phyloP scores from a whole-genome alignment of 1,284 basidiomycete genomes.

The Ceratobasidium sp. region DNA sequence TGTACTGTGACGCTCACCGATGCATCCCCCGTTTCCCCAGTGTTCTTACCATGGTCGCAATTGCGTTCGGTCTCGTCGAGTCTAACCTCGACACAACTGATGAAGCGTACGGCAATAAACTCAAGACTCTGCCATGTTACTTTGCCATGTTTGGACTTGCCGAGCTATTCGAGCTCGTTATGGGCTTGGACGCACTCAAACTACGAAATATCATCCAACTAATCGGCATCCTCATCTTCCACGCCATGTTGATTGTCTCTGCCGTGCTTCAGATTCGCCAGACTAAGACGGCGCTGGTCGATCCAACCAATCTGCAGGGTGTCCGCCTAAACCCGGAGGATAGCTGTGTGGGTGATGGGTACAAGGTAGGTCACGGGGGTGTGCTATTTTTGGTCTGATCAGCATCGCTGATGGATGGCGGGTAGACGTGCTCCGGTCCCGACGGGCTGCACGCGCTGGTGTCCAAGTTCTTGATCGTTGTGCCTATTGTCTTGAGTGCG shows the following conservation, averaged over 20 bases:
- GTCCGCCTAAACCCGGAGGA: conserved; percentile 12
- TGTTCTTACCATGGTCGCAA: conserved; percentile 61
- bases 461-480: conserved; percentile 59
- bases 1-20: background rate
- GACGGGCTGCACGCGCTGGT: conserved; percentile 61
- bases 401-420: conserved; percentile 11
- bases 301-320: conserved; percentile 34
- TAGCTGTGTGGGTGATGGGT: conserved; percentile 30
- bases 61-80: conserved; percentile 58
- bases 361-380: conserved; percentile 10
- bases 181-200: conserved; percentile 70
- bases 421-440: conserved; percentile 55
- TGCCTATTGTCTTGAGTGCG: conserved; percentile 57
- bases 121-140: conserved; percentile 83
- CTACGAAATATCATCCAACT: conserved; percentile 80
- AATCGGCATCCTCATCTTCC: conserved; percentile 76
- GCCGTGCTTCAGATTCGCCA: conserved; percentile 79
- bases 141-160: conserved; percentile 82
- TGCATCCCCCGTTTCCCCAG: conserved; percentile 51
- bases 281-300: conserved; percentile 69
- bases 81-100: conserved; percentile 60
- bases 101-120: conserved; percentile 51
- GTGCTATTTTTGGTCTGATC: conserved; percentile 4
- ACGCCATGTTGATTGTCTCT: conserved; percentile 74
- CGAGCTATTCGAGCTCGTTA: conserved; percentile 76